These are phyloP conservation scores for Saccharomyces pastorianus DNA, from an alignment of 1,139 yeast species.

Conservation along the genomic window DNA sequence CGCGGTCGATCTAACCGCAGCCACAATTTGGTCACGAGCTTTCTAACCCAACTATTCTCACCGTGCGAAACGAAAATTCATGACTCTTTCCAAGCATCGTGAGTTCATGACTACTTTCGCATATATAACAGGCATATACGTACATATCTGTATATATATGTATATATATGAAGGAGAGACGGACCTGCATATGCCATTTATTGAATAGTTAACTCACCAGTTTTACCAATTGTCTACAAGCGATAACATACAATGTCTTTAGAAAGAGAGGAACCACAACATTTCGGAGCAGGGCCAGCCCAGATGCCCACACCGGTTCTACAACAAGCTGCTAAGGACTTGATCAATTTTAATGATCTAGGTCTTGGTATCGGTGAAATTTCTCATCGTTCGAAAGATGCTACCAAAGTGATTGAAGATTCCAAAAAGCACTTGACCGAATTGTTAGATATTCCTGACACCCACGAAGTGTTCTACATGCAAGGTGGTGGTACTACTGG, in stretches of 20 bases:
- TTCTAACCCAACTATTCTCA: neutral
- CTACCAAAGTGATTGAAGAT: slow-evolving; percentile 64
- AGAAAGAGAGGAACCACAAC: slow-evolving; percentile 65
- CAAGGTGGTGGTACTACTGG: slow-evolving; percentile 99
- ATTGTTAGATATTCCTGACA: slow-evolving; percentile 70
- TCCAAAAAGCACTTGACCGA: slow-evolving; percentile 60
- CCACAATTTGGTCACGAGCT: neutral
- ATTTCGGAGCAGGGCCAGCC: slow-evolving; percentile 98
- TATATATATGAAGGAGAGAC: neutral
- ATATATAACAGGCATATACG: too few species aligned
- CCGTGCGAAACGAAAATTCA: neutral
- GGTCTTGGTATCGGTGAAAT: slow-evolving; percentile 92
- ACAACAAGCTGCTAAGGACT: slow-evolving; percentile 79
- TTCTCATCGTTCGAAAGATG: slow-evolving; percentile 86
- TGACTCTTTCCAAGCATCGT: slow-evolving; percentile 1
- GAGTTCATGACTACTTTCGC: neutral
- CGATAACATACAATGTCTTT: slow-evolving; percentile 28
- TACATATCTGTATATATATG: neutral
- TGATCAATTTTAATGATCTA: slow-evolving; percentile 55
- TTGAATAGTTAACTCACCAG: neutral
- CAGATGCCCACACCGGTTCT: slow-evolving; percentile 74
- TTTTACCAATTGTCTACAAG: neutral
- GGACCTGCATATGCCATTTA: too few species aligned
- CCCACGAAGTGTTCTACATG: slow-evolving; percentile 86
- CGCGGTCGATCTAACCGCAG: neutral